These are phyloP conservation scores for Ramichloridium luteum DNA, from an alignment of 2,329 filamentous ascomycete genomes.

Conservation along the genomic window DNA sequence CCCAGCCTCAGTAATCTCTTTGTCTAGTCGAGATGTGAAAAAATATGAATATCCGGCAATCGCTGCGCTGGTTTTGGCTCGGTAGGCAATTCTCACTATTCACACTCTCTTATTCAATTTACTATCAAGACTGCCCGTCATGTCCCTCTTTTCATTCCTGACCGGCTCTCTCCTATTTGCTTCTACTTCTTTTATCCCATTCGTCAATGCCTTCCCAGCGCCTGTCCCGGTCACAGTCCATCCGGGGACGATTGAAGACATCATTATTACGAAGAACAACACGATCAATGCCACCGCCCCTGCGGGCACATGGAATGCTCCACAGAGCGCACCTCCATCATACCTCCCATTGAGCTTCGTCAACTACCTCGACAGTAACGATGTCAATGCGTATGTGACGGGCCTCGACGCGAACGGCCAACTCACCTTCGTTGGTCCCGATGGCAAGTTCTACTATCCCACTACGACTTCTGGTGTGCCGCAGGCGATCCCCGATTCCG, in stretches of 20 bases:
- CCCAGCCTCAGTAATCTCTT: no score
- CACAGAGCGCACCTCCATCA: constrained; percentile 3
- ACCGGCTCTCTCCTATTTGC: no score
- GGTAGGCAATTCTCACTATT: no score
- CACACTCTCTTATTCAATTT: no score
- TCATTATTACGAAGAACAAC: constrained; percentile 17
- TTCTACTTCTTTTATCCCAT: no score
- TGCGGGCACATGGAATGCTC: neutral
- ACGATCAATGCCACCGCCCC: constrained; percentile 18
- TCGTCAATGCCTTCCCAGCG: no score
- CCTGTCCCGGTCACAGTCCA: constrained; percentile 13
- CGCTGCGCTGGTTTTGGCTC: no score
- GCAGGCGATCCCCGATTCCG: constrained; percentile 21
- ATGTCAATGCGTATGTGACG: constrained; percentile 34
- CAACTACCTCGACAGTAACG: constrained; percentile 30
- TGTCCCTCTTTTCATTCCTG: no score
- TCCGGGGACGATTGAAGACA: constrained; percentile 13
- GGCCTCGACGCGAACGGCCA: constrained; percentile 29
- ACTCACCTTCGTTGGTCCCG: constrained; percentile 31
- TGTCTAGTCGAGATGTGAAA: no score
- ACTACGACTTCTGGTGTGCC: constrained; percentile 25
- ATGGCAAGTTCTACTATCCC: constrained; percentile 33
- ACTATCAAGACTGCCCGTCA: no score
- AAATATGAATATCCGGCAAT: no score
- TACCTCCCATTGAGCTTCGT: constrained; percentile 22